Conservation (phyloP, 1,284 basidiomycete species). For the Fomitopsis palustris region DNA sequence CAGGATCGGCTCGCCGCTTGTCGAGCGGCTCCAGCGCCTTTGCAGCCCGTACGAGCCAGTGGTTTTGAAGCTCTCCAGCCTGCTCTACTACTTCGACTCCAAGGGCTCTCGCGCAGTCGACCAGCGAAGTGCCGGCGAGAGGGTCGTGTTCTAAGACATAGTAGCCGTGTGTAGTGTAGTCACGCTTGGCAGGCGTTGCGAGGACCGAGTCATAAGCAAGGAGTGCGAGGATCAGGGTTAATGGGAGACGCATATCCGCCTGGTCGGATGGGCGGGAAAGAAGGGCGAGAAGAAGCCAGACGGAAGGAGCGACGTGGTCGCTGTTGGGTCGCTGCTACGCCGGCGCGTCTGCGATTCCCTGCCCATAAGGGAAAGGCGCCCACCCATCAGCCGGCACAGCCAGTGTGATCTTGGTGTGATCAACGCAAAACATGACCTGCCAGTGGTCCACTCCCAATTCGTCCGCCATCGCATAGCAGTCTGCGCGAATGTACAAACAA, state of each 20-base stretch:
- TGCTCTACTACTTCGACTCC: conserved; percentile 87
- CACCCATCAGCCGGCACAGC: neutral
- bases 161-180: conserved; percentile 85
- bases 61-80: conserved; percentile 79
- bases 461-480: too few species aligned
- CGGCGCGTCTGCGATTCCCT: neutral
- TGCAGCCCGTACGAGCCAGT: conserved; percentile 81
- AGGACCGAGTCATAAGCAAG: conserved; percentile 23
- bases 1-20: conserved; percentile 37
- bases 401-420: neutral
- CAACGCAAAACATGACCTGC: neutral
- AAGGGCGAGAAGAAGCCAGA: neutral
- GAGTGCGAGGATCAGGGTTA: conserved; percentile 27
- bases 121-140: conserved; percentile 46
- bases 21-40: conserved; percentile 31
- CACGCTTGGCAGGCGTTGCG: conserved; percentile 41
- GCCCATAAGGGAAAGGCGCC: neutral
- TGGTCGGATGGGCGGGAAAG: neutral
- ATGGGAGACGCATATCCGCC: conserved; percentile 27
- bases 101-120: conserved; percentile 57
- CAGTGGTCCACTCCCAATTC: too few species aligned
- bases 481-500: neutral
- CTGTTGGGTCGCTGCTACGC: neutral
- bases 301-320: neutral
- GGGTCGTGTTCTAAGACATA: conserved; percentile 82